Percentiles rank a stretch among this genome's conserved stretches.
phyloP scores from a whole-genome alignment of 2,329 filamentous ascomycete species.

The Raffaelea ambrosiae region DNA sequence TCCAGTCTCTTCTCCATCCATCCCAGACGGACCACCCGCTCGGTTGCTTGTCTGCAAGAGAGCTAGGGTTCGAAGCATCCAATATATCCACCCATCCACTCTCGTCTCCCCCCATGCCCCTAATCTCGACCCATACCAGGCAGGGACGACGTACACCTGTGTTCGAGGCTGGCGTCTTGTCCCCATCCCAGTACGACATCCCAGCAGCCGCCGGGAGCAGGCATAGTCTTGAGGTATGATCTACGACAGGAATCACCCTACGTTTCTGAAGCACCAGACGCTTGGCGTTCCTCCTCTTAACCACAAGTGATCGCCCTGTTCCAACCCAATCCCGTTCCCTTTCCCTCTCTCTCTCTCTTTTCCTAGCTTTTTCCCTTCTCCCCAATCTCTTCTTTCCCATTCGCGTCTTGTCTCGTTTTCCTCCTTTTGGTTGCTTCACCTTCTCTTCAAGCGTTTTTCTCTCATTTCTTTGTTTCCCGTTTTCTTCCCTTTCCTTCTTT shows the following conservation, averaged over 20 bases:
- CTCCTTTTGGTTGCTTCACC: constrained; percentile 1
- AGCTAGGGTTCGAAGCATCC: no score
- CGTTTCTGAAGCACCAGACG: constrained; percentile 25
- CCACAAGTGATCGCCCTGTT: constrained; percentile 12
- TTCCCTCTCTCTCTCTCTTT: constrained; percentile 16
- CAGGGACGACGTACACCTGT: no score
- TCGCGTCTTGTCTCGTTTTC: constrained; percentile 9
- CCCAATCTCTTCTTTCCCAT: constrained; percentile 13
- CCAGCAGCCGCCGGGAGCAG: constrained; percentile 13
- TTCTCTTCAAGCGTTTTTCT: constrained; percentile 5
- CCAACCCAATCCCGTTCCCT: constrained; percentile 6
- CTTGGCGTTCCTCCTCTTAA: constrained; percentile 26
- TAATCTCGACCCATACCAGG: no score
- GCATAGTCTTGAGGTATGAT: constrained; percentile 35
- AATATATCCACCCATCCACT: no score
- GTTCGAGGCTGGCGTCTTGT: no score
- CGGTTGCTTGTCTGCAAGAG: no score
- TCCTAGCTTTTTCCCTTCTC: constrained; percentile 13
- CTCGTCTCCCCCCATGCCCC: no score
- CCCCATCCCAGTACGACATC: no score
- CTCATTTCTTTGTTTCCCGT: constrained; percentile 10
- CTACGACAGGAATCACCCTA: constrained; percentile 29
- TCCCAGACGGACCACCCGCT: no score
- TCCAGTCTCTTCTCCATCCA: no score
- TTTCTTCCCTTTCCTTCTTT: background rate